Percentiles rank a stretch among this genome's conserved stretches.
Evolutionary conservation across 2,329 filamentous ascomycete genomes (phyloP).

Genomic region (Sphaerulina populicola): DNA sequence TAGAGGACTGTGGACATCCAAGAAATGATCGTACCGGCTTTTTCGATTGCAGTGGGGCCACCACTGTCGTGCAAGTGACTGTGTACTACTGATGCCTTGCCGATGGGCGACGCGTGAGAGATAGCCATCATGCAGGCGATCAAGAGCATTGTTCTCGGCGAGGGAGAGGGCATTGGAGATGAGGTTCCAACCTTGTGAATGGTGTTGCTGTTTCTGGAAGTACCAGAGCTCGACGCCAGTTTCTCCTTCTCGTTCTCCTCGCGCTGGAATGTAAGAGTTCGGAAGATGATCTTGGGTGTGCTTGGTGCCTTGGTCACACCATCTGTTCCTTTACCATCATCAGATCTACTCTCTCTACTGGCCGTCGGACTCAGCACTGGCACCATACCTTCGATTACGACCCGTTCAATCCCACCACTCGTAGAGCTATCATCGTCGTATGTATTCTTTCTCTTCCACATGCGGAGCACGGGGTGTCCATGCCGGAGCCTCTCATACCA

Average conservation of each 20-base stretch:
- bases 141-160: conserved; percentile 41
- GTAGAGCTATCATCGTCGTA: conserved; percentile 15
- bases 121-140: conserved; percentile 41
- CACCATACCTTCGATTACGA: conserved; percentile 30
- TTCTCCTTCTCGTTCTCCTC: conserved; percentile 25
- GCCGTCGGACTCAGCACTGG: conserved; percentile 14
- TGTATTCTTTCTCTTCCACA: conserved; percentile 24
- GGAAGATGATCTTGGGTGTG: conserved; percentile 28
- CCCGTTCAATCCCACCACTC: conserved; percentile 22
- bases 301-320: conserved; percentile 11
- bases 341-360: conserved; percentile 8
- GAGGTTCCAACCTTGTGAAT: conserved; percentile 28
- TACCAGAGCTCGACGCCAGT: conserved; percentile 18
- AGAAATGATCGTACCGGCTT: conserved; percentile 46
- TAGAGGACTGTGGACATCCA: conserved; percentile 52
- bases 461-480: conserved; percentile 38
- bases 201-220: conserved; percentile 23
- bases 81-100: conserved; percentile 1
- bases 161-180: conserved; percentile 39
- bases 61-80: conserved; percentile 14
- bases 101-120: conserved; percentile 33
- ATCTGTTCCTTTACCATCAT: conserved; percentile 13
- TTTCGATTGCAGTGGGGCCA: conserved; percentile 32
- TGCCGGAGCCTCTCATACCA: conserved; percentile 56
- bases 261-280: conserved; percentile 26